Evolutionary conservation across 2,329 filamentous ascomycete species (phyloP), one percentile per base, ranked within the genome.

Genomic region (Curvularia hawaiiensis): DNA sequence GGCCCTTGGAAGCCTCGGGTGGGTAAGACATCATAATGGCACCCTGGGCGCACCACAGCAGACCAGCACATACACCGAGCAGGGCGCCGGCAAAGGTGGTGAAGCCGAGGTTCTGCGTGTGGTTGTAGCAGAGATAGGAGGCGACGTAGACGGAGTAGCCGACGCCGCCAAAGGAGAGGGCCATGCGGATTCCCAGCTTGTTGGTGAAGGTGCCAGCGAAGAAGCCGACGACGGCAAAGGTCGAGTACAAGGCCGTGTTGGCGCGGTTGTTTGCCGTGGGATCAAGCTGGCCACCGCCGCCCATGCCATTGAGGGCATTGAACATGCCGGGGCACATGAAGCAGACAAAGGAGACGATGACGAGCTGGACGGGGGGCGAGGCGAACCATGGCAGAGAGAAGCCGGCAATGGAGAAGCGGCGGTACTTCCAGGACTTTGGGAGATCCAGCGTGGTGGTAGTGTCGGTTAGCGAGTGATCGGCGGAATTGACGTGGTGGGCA

Each of bases 11-110:
- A 33, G 85, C 77, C 78, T 97, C 93, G 20, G 85, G 82, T 1
- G 92, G 92, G 75, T 97, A 97, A 40, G 90, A 88, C 86, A 96
- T 94, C 89, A 94, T 93, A 71, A 94, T 91, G 58, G 90, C 88
- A 58, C 91, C 90, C 78, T 94, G 90, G 1, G 89, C 91, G 33
- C 88, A 89, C 91, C 91, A 95, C 38, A 95, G 82, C 39, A 94
- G 82, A 71, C 89, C 90, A 46, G 91, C 91, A 71, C 90, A 93
- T 56, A 91, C 79, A 76, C 91, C 91, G 46, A 93, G 85, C 60
- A 91, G 83, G 16, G 87, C 88, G 65, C 91, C 91, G 6, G 90
- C 86, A 66, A 93, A 92, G 67, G 90, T 85, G 72, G 88, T 86
- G 77, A 91, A 93, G 59, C 88, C 88, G 58, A 83, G 78, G 71